Conservation (phyloP, 768 basidiomycete species). For the Scleroderma bovista region DNA sequence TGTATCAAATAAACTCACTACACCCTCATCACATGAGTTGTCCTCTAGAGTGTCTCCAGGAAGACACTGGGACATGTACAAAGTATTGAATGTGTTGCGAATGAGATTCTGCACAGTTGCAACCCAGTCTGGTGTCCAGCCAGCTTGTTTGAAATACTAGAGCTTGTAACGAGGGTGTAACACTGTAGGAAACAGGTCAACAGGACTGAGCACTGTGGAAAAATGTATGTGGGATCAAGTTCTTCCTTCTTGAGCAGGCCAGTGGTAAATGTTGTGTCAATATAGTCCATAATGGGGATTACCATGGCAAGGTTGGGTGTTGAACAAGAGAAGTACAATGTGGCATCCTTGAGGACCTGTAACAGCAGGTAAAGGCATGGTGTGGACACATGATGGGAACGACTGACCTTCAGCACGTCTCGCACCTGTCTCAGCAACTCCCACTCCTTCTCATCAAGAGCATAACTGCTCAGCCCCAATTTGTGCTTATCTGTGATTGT, state of each 20-base stretch:
- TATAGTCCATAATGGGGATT: conserved; percentile 31
- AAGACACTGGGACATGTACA: neutral
- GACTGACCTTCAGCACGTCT: conserved; percentile 19
- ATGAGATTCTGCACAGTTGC: conserved; percentile 13
- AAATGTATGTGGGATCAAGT: neutral
- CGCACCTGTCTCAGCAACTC: conserved; percentile 9
- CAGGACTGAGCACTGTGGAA: conserved; percentile 2
- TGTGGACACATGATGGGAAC: too few relatives aligned
- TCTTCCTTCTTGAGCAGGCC: neutral
- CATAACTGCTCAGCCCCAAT: neutral
- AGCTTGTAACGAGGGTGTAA: conserved; percentile 27
- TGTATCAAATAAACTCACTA: neutral
- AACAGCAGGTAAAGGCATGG: neutral
- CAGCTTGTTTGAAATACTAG: conserved; percentile 22
- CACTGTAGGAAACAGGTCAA: conserved; percentile 13
- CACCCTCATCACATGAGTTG: neutral
- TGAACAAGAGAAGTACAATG: conserved; percentile 18
- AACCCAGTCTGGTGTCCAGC: conserved; percentile 25
- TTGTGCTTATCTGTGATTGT: conserved; percentile 9
- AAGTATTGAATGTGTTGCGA: neutral
- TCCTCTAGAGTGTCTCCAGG: neutral
- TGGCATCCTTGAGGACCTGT: conserved; percentile 21
- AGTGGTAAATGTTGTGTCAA: conserved; percentile 18
- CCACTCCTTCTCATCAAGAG: conserved; percentile 10
- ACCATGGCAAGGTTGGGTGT: too few relatives aligned